These are phyloP conservation scores for Exophiala aquamarina DNA, from an alignment of 2,329 filamentous ascomycete species.

Conservation along the genomic window DNA sequence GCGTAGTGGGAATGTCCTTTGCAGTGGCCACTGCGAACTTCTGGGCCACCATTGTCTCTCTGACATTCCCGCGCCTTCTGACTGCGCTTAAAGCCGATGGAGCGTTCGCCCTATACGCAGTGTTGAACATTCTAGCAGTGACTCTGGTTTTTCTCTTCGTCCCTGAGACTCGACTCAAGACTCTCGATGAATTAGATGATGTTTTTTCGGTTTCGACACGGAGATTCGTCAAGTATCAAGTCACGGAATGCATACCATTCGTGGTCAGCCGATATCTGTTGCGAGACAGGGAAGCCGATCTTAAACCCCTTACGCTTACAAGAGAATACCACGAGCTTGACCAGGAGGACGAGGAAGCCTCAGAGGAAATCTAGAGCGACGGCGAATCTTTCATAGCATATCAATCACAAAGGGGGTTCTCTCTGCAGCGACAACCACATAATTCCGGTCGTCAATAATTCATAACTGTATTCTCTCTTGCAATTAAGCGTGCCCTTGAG, in stretches of 20 bases:
- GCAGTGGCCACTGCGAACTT: conserved; percentile 42
- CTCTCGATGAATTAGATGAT: conserved; percentile 54
- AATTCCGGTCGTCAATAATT: no score
- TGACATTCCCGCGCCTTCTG: conserved; percentile 41
- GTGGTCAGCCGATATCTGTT: conserved; percentile 59
- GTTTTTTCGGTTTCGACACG: conserved; percentile 46
- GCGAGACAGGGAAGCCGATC: conserved; percentile 43
- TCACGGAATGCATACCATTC: conserved; percentile 56
- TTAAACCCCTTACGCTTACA: conserved; percentile 43
- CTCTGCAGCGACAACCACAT: no score
- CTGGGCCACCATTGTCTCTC: conserved; percentile 40
- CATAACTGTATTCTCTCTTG: no score
- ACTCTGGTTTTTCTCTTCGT: conserved; percentile 59
- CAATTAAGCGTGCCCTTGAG: not conserved
- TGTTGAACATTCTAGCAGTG: conserved; percentile 58
- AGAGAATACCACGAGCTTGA: conserved; percentile 17
- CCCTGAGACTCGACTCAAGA: conserved; percentile 52
- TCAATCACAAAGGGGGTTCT: no score
- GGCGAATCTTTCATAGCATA: no score
- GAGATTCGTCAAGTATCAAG: conserved; percentile 55
- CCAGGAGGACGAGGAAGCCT: conserved; percentile 13
- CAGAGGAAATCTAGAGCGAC: not conserved
- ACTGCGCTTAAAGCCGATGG: conserved; percentile 36
- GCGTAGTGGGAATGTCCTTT: conserved; percentile 46
- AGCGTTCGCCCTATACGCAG: conserved; percentile 41